These are phyloP conservation scores for Sideroxylon spinosum DNA, from an alignment of 179 eudicot genomes.

Conservation along the genomic window DNA sequence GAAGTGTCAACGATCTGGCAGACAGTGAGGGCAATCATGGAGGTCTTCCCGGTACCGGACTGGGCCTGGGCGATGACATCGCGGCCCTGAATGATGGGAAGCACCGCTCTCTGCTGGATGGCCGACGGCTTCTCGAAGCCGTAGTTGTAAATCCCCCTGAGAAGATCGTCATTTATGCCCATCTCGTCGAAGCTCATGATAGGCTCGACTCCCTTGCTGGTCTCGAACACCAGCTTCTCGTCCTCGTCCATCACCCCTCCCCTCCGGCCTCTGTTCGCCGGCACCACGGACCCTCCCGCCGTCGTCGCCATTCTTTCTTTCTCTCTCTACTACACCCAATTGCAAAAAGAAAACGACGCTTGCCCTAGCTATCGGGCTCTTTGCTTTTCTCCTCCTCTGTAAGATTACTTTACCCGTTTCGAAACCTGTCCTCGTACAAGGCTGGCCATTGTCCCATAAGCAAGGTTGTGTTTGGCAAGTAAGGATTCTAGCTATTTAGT, in stretches of 20 bases:
- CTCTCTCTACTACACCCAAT: too few species aligned
- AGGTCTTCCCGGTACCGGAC: slow-evolving; percentile 86
- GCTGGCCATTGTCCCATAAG: too few species aligned
- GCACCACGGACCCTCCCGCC: slow-evolving; percentile 26
- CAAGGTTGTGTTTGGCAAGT: too few species aligned
- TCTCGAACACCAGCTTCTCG: slow-evolving; percentile 65
- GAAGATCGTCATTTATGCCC: slow-evolving; percentile 73
- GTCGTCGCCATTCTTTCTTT: slow-evolving; percentile 18
- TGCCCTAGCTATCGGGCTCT: too few species aligned
- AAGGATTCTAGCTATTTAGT: too few species aligned
- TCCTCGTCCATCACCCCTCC: slow-evolving; percentile 35
- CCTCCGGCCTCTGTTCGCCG: slow-evolving; percentile 40
- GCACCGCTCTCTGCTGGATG: slow-evolving; percentile 82
- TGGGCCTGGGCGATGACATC: slow-evolving; percentile 98
- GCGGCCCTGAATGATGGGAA: slow-evolving; percentile 75
- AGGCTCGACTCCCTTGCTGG: slow-evolving; percentile 66
- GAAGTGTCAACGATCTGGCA: slow-evolving; percentile 81
- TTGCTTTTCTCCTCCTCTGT: too few species aligned
- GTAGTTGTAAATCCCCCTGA: slow-evolving; percentile 65
- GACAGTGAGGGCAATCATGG: slow-evolving; percentile 87
- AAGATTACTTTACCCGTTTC: too few species aligned
- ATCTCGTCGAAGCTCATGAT: slow-evolving; percentile 66
- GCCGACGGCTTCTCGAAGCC: slow-evolving; percentile 94
- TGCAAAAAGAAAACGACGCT: too few species aligned
- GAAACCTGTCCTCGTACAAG: too few species aligned